Evolutionary conservation across 2,329 filamentous ascomycete species (phyloP).

Genomic region (Venturia nashicola): DNA sequence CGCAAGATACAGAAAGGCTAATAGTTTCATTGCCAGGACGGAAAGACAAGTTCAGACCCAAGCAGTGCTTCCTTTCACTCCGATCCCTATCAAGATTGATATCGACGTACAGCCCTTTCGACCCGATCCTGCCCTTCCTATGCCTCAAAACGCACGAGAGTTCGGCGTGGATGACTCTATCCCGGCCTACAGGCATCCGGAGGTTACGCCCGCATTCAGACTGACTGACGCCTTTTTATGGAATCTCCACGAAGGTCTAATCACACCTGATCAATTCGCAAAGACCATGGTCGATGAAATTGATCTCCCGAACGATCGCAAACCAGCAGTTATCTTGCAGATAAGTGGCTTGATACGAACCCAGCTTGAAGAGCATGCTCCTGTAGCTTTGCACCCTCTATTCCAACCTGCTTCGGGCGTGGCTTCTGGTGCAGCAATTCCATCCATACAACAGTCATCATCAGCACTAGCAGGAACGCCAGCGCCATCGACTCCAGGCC

Average conservation of each 20-base stretch:
- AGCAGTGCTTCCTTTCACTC: conserved; percentile 69
- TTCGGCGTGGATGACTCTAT: conserved; percentile 56
- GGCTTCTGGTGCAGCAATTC: conserved; percentile 21
- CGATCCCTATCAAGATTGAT: conserved; percentile 94
- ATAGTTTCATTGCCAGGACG: conserved; percentile 26
- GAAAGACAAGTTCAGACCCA: conserved; percentile 51
- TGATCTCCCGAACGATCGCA: conserved; percentile 65
- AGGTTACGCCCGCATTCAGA: conserved; percentile 71
- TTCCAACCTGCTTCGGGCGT: conserved; percentile 51
- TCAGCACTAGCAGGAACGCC: not conserved
- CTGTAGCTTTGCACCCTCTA: conserved; percentile 82
- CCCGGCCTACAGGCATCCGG: conserved; percentile 67
- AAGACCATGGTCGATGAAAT: conserved; percentile 80
- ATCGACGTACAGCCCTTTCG: conserved; percentile 75
- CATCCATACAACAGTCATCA: not conserved
- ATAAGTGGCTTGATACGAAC: conserved; percentile 92
- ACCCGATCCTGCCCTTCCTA: conserved; percentile 52
- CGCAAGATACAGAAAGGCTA: not conserved
- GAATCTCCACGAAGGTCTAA: conserved; percentile 90
- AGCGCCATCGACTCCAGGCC: conserved; percentile 6
- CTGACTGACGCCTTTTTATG: conserved; percentile 93
- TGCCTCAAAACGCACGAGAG: conserved; percentile 45
- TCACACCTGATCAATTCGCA: conserved; percentile 95
- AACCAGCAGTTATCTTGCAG: conserved; percentile 53
- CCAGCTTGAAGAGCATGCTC: conserved; percentile 91